Evolutionary conservation across 163 green algal genomes (phyloP), one percentile per base, ranked within the genome.

Genomic region (Scenedesmus sp.): DNA sequence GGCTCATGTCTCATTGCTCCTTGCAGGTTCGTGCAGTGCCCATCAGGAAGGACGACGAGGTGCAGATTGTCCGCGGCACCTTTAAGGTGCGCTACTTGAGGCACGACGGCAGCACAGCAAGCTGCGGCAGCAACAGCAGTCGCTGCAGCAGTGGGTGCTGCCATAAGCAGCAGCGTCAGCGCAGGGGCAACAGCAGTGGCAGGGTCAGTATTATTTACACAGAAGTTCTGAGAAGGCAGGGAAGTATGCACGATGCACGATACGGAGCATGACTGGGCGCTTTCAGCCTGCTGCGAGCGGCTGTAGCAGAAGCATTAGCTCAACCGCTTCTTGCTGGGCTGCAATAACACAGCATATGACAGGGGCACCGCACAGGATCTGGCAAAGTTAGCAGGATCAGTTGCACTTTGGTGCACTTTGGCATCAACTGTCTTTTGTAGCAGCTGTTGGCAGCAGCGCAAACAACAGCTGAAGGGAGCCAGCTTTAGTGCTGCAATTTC

Each of bases 31-130:
- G 97, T 56, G 95, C 97, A 61, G 93, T 99, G 35, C 98, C 98
- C 35, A 97, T 99, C 88, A 96, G 98, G 85, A 99, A 99, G 95
- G 98, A 99, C 89, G 98, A 99, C 88, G 98, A 99, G 96, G 98
- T 99, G 72, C 96, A 95, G 70, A 97, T 99, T 51, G 97, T 99
- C 7, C 95, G 98, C 53, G 98, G 98, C 90, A 99, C 96, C 73
- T 99, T 98, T 96, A 99, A 99, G 97, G 96, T 97, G 83, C 40
- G 89, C 40, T 18, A 88, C 53, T 43, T 3, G 2, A 26, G 37
- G 15, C 44, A 35, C 35, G 7, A 46, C 30, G 5, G 43, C 65
- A 51, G 70, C 12, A 42, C 10, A 73, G 68, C 68, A 40, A 46
- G 24, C 20, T 13, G 46, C 49, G 59, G 35, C 51, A 76, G 83